Evolutionary conservation across 192 early-diverging fungal species (phyloP), one percentile per base, ranked within the genome.

Genomic region (Podila verticillata): DNA sequence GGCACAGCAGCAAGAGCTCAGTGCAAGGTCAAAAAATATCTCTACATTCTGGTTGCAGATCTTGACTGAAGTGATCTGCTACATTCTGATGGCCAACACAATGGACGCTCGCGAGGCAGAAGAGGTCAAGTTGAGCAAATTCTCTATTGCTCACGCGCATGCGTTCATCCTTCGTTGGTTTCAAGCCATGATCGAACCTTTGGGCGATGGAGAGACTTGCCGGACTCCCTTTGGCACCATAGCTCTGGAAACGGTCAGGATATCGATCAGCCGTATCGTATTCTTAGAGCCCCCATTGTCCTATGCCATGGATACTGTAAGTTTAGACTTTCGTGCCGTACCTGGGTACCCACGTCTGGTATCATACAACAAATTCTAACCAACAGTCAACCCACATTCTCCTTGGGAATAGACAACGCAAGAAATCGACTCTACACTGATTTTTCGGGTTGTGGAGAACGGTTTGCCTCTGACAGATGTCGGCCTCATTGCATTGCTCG

Each of bases 101-200:
- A 80, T 80, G 26, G 77, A 80, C n/a, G 70, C 70, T 2, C 66
- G 62, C 30, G 77, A 80, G 19, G 30, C 24, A 1, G 70, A 72
- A 1, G 77, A 80, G 9, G 67, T 80, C 61, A 80, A 65, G 56
- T 5, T 39, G 28, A 68, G 77, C 66, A 80, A 80, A 61, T 80
- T 80, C 19, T 61, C 66, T 3, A 72, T 80, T 20, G 69, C 59
- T n/a, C 66, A 72, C 5, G 77, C 59, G 6, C 77, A 80, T 49
- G 70, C 70, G 0, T 80, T 56, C 28, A 59, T 68, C 15, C 65
- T 80, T 1, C 65, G 54, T 2, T 80, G 77, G 77, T 72, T 80
- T 36, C 77, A 80, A 17, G 56, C 61, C 1, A 80, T 80, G 35
- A 72, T 70, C 48, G 61, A 19, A 29, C 32, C 57, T 22, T 31